phyloP scores from a whole-genome alignment of 495 filamentous ascomycete genomes.

The Hypoxylon lenormandii region DNA sequence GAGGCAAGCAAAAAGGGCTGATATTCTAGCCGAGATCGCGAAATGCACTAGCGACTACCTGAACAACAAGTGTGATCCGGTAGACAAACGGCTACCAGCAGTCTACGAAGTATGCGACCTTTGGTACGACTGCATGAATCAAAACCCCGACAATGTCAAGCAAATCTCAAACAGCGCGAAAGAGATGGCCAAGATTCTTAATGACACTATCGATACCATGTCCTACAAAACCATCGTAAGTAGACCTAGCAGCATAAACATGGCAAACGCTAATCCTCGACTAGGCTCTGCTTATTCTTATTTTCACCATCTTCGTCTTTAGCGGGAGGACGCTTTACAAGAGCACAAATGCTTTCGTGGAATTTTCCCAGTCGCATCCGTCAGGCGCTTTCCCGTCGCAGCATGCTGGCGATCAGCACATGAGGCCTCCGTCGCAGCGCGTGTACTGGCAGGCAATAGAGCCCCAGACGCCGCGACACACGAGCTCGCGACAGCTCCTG shows the following conservation, averaged over 20 bases:
- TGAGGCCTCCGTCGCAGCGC: slow-evolving; percentile 47
- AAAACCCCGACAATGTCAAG: slow-evolving; percentile 57
- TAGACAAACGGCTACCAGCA: slow-evolving; percentile 72
- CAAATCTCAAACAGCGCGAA: slow-evolving; percentile 56
- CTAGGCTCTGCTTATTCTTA: slow-evolving; percentile 67
- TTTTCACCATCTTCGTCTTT: slow-evolving; percentile 68
- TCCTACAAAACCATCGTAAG: slow-evolving; percentile 72
- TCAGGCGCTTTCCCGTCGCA: slow-evolving; percentile 49
- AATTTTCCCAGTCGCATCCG: slow-evolving; percentile 35
- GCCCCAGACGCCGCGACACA: slow-evolving; percentile 57
- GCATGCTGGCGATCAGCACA: slow-evolving; percentile 48
- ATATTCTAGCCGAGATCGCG: slow-evolving; percentile 77
- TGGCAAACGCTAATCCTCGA: slow-evolving; percentile 73
- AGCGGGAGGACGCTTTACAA: slow-evolving; percentile 52
- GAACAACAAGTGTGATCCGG: slow-evolving; percentile 76
- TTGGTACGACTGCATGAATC: slow-evolving; percentile 89
- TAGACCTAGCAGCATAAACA: slow-evolving; percentile 76
- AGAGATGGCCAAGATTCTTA: slow-evolving; percentile 61
- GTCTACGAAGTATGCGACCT: slow-evolving; percentile 76
- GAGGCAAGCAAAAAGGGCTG: slow-evolving; percentile 70
- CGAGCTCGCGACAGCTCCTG: slow-evolving; percentile 43
- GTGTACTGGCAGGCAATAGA: slow-evolving; percentile 60
- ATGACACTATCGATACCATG: slow-evolving; percentile 61
- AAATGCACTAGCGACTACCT: slow-evolving; percentile 75
- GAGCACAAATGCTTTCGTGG: slow-evolving; percentile 43